Conservation (phyloP, 768 basidiomycete species). For the Scleroderma citrinum region DNA sequence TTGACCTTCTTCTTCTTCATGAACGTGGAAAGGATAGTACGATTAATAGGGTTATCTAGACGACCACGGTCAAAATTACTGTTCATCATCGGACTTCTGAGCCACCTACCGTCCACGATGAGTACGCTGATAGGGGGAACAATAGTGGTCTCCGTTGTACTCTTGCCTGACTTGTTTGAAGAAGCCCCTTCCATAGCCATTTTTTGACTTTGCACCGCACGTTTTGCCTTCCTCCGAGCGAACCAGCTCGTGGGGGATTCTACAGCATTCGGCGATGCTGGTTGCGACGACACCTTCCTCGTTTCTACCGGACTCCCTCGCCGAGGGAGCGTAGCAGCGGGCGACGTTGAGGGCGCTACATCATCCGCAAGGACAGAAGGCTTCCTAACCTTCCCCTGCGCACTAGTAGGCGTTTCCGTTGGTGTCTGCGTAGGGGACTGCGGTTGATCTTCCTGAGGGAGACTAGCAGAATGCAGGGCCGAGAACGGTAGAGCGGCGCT, state of each 20-base stretch:
- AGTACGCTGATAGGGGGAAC: conserved; percentile 96
- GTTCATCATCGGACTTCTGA: not conserved
- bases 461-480: conserved; percentile 17
- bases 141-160: conserved; percentile 56
- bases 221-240: conserved; percentile 27
- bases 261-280: conserved; percentile 25
- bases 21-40: conserved; percentile 94
- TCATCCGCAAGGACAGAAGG: conserved; percentile 29
- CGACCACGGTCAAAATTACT: conserved; percentile 9
- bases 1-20: conserved; percentile 96
- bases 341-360: conserved; percentile 1
- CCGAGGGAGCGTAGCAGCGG: conserved; percentile 12
- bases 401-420: conserved; percentile 2
- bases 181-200: conserved; percentile 21
- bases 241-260: conserved; percentile 19
- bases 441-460: conserved; percentile 19
- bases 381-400: conserved; percentile 24
- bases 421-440: conserved; percentile 16
- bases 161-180: conserved; percentile 45
- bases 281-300: conserved; percentile 31
- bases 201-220: conserved; percentile 25
- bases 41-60: conserved; percentile 96
- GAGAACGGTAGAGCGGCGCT: conserved; percentile 26
- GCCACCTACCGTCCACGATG: conserved; percentile 86
- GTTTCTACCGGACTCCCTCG: conserved; percentile 23